Evolutionary conservation across 768 basidiomycete genomes (phyloP), one percentile per base, ranked within the genome.

Genomic region (Lentinula lateritia): DNA sequence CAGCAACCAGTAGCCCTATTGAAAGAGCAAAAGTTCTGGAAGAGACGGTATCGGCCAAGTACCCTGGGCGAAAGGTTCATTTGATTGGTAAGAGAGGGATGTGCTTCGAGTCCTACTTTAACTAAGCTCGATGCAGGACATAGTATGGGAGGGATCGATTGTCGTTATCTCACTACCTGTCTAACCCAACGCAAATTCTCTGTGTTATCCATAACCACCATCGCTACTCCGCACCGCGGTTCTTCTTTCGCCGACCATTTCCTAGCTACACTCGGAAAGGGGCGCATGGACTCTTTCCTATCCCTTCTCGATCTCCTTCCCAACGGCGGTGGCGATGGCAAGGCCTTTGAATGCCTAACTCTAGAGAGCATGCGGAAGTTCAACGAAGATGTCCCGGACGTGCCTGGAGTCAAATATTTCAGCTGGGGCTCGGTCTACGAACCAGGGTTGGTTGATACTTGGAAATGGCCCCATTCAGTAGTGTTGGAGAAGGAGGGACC

Each of bases 351-450:
- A 68, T 89, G 82, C 61, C 84, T 99, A 50, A 95, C 94, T 0
- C 73, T 88, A 7, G 86, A 88, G 34, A 87, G 85, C 63, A 99
- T 98, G 96, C 82, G 81, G 39, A 73, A 80, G 55, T 99, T 99
- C 76, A 99, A 99, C 69, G 84, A 89, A 60, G 80, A 88, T 39
- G 92, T 92, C 0, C 90, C 92, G 0, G 88, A 98, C 66, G 82
- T 88, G 0, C 78, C 83, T 1, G 84, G 83, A 23, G 89, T 98
- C 58, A 81, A 84, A 64, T 99, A 99, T 73, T 96, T 92, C 66
- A 94, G 92, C 68, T 99, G 94, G 92, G 97, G 97, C 10, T 97
- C 97, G 2, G 81, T 81, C 12, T 95, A 95, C 69, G 83, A 89
- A 15, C 96, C 97, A 5, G 90, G 92, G 0, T 73, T 96, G 52